Conservation (phyloP, 2,329 filamentous ascomycete species). For the Aspergillus latus region DNA sequence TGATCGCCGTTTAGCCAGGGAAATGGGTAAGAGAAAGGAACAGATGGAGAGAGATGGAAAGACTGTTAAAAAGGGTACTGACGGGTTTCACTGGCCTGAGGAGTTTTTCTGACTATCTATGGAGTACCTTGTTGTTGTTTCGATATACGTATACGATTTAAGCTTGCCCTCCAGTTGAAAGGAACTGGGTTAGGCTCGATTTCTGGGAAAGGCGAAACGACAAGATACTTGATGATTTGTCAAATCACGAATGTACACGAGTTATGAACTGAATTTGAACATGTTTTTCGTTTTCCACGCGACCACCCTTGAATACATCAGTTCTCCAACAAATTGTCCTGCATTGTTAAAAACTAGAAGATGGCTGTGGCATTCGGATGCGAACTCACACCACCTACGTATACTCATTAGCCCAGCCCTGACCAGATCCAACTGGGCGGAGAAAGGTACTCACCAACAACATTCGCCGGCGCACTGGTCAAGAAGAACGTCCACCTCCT, state of each 20-base stretch:
- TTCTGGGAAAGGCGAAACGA: background rate
- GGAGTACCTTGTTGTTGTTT: background rate
- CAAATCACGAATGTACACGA: slow-evolving; percentile 6
- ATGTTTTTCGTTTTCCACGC: background rate
- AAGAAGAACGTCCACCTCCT: slow-evolving; percentile 45
- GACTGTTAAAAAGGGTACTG: slow-evolving; percentile 17
- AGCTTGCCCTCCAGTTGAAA: background rate
- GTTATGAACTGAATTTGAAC: slow-evolving; percentile 2
- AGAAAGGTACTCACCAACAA: slow-evolving; percentile 33
- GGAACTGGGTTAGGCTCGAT: background rate
- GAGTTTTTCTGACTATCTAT: slow-evolving; percentile 40
- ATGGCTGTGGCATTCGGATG: slow-evolving; percentile 38
- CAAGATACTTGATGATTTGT: background rate
- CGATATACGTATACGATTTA: background rate
- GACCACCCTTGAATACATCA: background rate
- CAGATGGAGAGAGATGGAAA: background rate
- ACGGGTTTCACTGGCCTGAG: slow-evolving; percentile 43
- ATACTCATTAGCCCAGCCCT: slow-evolving; percentile 3
- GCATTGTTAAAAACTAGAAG: slow-evolving; percentile 18
- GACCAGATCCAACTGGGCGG: background rate
- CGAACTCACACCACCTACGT: slow-evolving; percentile 32
- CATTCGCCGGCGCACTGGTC: slow-evolving; percentile 44
- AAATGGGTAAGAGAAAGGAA: slow-evolving; percentile 23
- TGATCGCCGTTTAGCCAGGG: slow-evolving; percentile 22
- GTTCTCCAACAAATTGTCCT: too few species aligned